Percentiles rank a stretch among this genome's conserved stretches.
phyloP scores from a whole-genome alignment of 179 eudicot species.

The Nepenthes alata region DNA sequence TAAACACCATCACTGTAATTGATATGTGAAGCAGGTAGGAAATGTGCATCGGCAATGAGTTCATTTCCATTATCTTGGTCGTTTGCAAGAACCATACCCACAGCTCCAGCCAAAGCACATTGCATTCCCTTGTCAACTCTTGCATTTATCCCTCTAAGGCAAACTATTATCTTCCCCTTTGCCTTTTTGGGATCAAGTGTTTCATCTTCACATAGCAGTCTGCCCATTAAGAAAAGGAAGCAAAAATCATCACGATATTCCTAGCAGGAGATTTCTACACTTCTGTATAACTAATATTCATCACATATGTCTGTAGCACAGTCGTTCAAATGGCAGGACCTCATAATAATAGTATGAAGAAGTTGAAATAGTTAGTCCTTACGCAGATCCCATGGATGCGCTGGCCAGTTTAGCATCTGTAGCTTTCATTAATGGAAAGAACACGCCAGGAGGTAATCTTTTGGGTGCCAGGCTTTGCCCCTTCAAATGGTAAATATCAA shows the following conservation, averaged over 20 bases:
- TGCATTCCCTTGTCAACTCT: constrained; percentile 78
- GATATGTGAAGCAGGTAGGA: constrained; percentile 70
- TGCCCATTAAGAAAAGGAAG: constrained; percentile 13
- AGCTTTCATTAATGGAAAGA: constrained; percentile 42
- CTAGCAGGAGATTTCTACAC: too few species aligned
- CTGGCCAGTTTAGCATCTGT: constrained; percentile 38
- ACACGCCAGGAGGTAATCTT: constrained; percentile 34
- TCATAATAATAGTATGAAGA: not conserved
- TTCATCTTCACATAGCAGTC: constrained; percentile 48
- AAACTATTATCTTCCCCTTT: constrained; percentile 65
- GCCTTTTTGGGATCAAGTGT: constrained; percentile 42
- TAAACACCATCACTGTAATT: constrained; percentile 44
- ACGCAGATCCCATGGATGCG: constrained; percentile 54
- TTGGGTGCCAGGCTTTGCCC: constrained; percentile 66
- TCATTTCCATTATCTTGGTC: constrained; percentile 45
- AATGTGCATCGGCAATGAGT: constrained; percentile 73
- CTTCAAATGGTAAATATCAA: constrained; percentile 13
- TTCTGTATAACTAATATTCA: too few species aligned
- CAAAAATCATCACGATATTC: not conserved
- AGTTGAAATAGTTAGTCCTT: constrained; percentile 18
- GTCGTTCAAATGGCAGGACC: too few species aligned
- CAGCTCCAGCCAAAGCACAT: constrained; percentile 59
- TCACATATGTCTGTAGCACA: too few species aligned
- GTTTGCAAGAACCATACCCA: constrained; percentile 71
- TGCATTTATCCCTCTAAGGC: constrained; percentile 63